A percentile compares a stretch with the other conserved stretches of the same genome.
Evolutionary conservation across 2,329 filamentous ascomycete genomes (phyloP).

Genomic region (Talaromyces amestolkiae): DNA sequence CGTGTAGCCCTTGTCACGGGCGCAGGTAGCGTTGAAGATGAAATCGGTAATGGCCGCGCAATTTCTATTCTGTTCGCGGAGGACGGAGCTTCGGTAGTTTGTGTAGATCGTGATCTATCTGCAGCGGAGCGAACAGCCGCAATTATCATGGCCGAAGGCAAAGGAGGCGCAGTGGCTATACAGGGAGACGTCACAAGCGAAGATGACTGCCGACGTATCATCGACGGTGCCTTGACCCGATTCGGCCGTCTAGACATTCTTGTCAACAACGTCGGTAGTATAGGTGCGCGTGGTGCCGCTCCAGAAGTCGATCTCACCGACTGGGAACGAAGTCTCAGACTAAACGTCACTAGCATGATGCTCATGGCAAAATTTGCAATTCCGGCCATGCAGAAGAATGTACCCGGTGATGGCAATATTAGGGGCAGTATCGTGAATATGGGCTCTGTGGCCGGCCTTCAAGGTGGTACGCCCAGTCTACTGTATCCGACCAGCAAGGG

Average conservation of each 20-base stretch:
- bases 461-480: neutral
- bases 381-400: neutral
- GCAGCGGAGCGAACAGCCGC: neutral
- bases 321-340: neutral
- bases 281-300: neutral
- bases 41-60: neutral
- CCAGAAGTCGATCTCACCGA: neutral
- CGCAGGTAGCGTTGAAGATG: neutral
- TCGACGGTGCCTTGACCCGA: neutral
- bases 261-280: neutral
- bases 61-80: neutral
- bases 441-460: neutral
- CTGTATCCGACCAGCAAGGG: conserved; percentile 37
- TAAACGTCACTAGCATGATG: neutral
- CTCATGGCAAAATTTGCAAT: neutral
- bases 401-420: neutral
- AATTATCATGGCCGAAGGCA: neutral
- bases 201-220: neutral
- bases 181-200: neutral
- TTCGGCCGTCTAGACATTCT: neutral
- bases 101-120: neutral
- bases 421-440: neutral
- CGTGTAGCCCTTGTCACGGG: neutral
- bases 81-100: neutral
- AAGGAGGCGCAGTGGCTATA: neutral